These are phyloP conservation scores for Ceratocystis lukuohia DNA, from an alignment of 2,329 filamentous ascomycete genomes.

Conservation along the genomic window DNA sequence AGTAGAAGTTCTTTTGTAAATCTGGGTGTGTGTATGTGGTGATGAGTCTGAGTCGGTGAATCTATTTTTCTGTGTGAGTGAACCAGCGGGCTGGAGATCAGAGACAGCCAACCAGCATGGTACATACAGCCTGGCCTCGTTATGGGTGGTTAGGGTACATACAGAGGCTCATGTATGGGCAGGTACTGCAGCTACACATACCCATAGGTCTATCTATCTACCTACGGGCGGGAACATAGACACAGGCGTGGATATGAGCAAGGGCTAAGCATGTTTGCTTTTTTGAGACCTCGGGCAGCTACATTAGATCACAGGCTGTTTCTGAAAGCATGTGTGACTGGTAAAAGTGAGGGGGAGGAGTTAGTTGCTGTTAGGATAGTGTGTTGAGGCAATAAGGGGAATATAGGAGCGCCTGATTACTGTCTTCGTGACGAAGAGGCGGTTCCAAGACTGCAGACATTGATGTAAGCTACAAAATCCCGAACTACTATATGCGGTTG, in stretches of 20 bases:
- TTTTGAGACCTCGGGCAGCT: neutral
- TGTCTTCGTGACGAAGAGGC: no score
- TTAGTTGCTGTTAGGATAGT: neutral
- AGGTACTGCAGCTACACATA: neutral
- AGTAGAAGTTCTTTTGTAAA: neutral
- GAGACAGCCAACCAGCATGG: neutral
- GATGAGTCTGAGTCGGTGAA: no score
- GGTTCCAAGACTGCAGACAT: no score
- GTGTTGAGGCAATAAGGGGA: no score
- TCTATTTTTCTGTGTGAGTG: neutral
- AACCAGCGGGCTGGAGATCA: neutral
- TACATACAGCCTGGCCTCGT: neutral
- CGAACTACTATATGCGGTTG: no score
- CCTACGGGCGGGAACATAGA: neutral
- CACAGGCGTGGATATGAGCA: neutral
- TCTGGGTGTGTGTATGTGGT: no score
- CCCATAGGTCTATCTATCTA: no score
- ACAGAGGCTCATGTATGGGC: neutral
- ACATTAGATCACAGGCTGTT: neutral
- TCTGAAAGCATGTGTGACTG: neutral
- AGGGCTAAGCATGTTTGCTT: neutral
- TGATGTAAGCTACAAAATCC: no score
- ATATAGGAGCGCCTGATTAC: no score
- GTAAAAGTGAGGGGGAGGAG: neutral
- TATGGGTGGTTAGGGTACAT: neutral